Conservation (phyloP, 805 yeast species). For the Zygotorulaspora chibaensis region DNA sequence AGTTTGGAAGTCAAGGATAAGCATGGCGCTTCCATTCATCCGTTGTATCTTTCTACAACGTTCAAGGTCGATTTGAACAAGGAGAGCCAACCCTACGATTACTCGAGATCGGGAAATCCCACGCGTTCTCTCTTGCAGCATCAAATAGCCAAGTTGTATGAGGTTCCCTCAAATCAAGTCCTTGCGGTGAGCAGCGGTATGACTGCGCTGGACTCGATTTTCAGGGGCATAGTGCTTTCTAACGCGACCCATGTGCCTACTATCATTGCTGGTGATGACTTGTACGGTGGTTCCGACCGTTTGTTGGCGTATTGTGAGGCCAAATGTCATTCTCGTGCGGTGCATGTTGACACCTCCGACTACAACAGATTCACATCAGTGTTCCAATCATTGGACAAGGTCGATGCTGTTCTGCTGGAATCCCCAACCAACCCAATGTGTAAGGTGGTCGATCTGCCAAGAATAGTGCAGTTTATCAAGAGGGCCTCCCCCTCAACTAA, state of each 20-base stretch:
- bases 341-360: conserved; percentile 79
- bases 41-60: conserved; percentile 91
- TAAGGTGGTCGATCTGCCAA: conserved; percentile 75
- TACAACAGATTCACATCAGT: conserved; percentile 54
- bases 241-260: conserved; percentile 47
- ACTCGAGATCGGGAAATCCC: conserved; percentile 92
- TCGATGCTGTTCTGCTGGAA: conserved; percentile 58
- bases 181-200: conserved; percentile 87
- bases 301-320: conserved; percentile 66
- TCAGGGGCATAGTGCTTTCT: conserved; percentile 48
- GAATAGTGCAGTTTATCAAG: conserved; percentile 65
- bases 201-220: conserved; percentile 86
- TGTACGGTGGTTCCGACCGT: conserved; percentile 92
- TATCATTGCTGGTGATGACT: conserved; percentile 90
- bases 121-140: conserved; percentile 77
- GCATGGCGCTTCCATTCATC: conserved; percentile 77
- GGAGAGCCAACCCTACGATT: conserved; percentile 55
- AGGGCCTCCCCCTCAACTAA: conserved; percentile 58
- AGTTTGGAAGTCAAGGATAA: conserved; percentile 49
- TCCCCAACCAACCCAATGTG: conserved; percentile 92
- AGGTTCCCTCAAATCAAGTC: conserved; percentile 68
- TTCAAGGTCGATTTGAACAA: conserved; percentile 75
- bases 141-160: conserved; percentile 61
- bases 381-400: conserved; percentile 55
- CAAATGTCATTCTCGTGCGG: conserved; percentile 60